A percentile compares a stretch with the other conserved stretches of the same genome.
Evolutionary conservation across 768 basidiomycete species (phyloP).

Genomic region (Pleurotus giganteus): DNA sequence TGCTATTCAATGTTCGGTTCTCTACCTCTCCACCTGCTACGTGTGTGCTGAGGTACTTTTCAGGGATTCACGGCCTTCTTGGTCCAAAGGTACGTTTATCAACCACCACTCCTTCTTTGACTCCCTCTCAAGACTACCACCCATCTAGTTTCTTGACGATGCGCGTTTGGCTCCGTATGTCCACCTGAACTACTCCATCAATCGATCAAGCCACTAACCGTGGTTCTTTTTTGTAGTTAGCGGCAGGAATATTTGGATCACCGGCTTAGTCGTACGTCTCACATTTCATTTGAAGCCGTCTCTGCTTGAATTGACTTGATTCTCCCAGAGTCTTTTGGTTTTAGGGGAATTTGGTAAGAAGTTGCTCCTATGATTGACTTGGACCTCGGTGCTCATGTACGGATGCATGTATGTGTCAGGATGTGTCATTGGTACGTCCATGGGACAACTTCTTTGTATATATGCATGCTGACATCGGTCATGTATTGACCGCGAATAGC

Average conservation of each 20-base stretch:
- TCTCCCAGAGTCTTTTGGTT: constrained; percentile 11
- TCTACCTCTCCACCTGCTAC: neutral
- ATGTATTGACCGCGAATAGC: constrained; percentile 19
- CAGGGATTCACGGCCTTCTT: constrained; percentile 49
- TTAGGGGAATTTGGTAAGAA: constrained; percentile 26
- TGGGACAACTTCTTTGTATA: neutral
- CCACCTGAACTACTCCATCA: neutral
- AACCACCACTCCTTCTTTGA: neutral
- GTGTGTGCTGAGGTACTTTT: constrained; percentile 8
- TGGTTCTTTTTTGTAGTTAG: constrained; percentile 33
- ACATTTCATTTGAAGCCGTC: constrained; percentile 25
- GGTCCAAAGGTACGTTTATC: constrained; percentile 44
- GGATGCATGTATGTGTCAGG: constrained; percentile 11
- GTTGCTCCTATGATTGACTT: neutral
- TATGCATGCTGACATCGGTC: neutral
- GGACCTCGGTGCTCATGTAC: constrained; percentile 26
- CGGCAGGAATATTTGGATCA: constrained; percentile 29
- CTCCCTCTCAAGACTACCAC: neutral
- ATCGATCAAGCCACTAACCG: neutral
- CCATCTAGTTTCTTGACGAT: constrained; percentile 41
- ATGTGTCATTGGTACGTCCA: constrained; percentile 18
- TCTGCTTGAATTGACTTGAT: constrained; percentile 19
- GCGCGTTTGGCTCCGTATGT: constrained; percentile 47
- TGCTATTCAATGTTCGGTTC: constrained; percentile 39
- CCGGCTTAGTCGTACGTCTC: constrained; percentile 18